Conservation (phyloP, 208 protist genomes). For the Leishmania major region DNA sequence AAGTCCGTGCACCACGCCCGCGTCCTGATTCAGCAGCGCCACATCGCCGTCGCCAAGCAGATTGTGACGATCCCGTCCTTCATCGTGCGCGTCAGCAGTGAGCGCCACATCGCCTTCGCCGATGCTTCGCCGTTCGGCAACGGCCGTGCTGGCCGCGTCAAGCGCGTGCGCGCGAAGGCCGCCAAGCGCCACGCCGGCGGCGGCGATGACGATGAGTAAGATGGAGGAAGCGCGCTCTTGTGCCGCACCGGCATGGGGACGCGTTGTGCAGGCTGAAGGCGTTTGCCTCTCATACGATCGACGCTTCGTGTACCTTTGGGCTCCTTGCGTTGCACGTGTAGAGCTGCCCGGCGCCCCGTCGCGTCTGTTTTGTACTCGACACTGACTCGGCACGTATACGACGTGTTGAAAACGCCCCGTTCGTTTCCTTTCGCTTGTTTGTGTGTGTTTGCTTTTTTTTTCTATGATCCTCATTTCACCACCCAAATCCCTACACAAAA, state of each 20-base stretch:
- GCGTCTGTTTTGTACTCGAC: neutral
- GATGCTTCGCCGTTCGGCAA: slow-evolving; percentile 96
- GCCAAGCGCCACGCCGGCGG: slow-evolving; percentile 70
- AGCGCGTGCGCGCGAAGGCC: slow-evolving; percentile 90
- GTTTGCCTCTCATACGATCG: neutral
- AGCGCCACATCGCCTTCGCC: slow-evolving; percentile 99
- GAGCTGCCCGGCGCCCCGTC: neutral
- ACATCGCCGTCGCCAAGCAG: slow-evolving; percentile 99
- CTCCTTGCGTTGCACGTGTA: neutral
- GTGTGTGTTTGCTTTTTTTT: neutral
- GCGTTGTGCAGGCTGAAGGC: neutral
- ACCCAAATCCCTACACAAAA: neutral
- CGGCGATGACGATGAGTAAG: slow-evolving; percentile 60
- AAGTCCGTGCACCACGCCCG: slow-evolving; percentile 99
- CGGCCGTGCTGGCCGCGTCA: slow-evolving; percentile 96
- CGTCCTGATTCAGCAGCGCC: slow-evolving; percentile 98
- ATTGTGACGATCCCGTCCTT: slow-evolving; percentile 99
- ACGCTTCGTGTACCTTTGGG: neutral
- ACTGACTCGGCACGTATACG: neutral
- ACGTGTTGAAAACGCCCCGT: neutral
- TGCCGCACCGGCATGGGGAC: neutral
- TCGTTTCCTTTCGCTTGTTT: neutral
- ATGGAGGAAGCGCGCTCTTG: neutral
- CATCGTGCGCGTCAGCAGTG: slow-evolving; percentile 98
- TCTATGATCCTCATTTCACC: neutral